These are phyloP conservation scores for Sporothrix brunneoviolacea DNA, from an alignment of 2,329 filamentous ascomycete species.

Conservation along the genomic window DNA sequence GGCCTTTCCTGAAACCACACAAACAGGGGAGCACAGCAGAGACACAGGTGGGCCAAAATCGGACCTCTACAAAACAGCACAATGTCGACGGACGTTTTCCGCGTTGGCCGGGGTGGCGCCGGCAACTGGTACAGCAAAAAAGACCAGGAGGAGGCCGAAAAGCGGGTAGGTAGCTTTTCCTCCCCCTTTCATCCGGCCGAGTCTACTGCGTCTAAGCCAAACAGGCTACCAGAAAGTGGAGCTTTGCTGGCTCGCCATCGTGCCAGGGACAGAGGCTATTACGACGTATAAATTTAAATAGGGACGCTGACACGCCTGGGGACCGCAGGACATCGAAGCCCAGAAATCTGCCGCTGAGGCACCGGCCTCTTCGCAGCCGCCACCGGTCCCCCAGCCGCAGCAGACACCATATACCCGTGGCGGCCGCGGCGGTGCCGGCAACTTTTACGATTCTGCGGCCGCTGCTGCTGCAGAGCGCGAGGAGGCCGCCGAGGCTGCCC, in stretches of 20 bases:
- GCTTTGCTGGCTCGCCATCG: not conserved
- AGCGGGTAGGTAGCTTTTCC: constrained; percentile 8
- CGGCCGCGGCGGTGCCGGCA: constrained; percentile 58
- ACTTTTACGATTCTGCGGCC: constrained; percentile 41
- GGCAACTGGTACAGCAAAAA: constrained; percentile 54
- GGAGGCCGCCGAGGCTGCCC: constrained; percentile 28
- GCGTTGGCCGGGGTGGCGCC: constrained; percentile 55
- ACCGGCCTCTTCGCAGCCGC: not conserved
- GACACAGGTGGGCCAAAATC: no score
- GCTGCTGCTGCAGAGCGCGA: constrained; percentile 28
- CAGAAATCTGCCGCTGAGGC: constrained; percentile 23
- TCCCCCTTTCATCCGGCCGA: not conserved
- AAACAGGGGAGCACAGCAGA: no score
- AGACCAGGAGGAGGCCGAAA: constrained; percentile 40
- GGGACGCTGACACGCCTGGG: not conserved
- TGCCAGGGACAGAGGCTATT: no score
- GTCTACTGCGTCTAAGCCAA: no score
- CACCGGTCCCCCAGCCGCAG: constrained; percentile 20
- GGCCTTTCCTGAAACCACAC: no score
- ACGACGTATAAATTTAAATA: no score
- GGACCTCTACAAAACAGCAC: not conserved
- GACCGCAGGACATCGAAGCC: constrained; percentile 34
- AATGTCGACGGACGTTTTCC: constrained; percentile 38
- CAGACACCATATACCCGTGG: constrained; percentile 30
- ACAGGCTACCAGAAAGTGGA: constrained; percentile 3